These are phyloP conservation scores for Epichloe uncinata DNA, from an alignment of 2,329 filamentous ascomycete genomes.

Conservation along the genomic window DNA sequence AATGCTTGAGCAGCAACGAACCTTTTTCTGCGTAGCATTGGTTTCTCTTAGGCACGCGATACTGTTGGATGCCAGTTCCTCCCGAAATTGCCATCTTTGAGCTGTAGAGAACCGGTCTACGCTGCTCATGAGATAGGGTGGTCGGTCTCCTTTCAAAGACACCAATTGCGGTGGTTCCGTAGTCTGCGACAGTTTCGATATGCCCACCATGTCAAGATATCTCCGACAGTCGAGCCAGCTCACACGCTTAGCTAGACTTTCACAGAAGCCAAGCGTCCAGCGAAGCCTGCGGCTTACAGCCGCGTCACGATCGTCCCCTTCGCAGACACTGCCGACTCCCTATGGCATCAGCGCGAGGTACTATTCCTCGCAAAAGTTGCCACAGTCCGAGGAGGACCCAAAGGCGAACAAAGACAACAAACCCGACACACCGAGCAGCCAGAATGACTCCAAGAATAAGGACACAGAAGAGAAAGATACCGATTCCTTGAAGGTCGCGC, in stretches of 20 bases:
- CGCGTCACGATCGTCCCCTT: slow-evolving; percentile 19
- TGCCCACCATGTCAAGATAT: slow-evolving; percentile 47
- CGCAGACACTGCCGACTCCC: slow-evolving; percentile 21
- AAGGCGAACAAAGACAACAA: slow-evolving; percentile 14
- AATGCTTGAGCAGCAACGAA: background rate
- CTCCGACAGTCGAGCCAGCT: slow-evolving; percentile 54
- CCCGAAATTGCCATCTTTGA: background rate
- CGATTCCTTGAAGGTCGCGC: slow-evolving; percentile 15
- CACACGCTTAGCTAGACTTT: slow-evolving; percentile 46
- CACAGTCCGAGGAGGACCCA: slow-evolving; percentile 24
- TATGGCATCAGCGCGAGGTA: slow-evolving; percentile 22
- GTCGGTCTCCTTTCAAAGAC: slow-evolving; percentile 11
- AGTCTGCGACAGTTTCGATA: slow-evolving; percentile 16
- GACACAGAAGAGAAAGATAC: slow-evolving; percentile 9
- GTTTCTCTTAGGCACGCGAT: slow-evolving; percentile 9
- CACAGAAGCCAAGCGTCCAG: slow-evolving; percentile 37
- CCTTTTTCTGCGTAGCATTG: background rate
- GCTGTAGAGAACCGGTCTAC: slow-evolving; percentile 10
- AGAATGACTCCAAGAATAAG: slow-evolving; percentile 11
- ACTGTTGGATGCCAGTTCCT: slow-evolving; percentile 9
- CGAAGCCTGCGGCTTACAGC: slow-evolving; percentile 26
- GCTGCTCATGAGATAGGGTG: slow-evolving; percentile 21
- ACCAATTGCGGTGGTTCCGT: slow-evolving; percentile 22
- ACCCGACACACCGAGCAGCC: slow-evolving; percentile 6
- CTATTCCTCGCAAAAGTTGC: slow-evolving; percentile 24